These are phyloP conservation scores for Jaapia argillacea DNA, from an alignment of 768 basidiomycete genomes.

Conservation along the genomic window DNA sequence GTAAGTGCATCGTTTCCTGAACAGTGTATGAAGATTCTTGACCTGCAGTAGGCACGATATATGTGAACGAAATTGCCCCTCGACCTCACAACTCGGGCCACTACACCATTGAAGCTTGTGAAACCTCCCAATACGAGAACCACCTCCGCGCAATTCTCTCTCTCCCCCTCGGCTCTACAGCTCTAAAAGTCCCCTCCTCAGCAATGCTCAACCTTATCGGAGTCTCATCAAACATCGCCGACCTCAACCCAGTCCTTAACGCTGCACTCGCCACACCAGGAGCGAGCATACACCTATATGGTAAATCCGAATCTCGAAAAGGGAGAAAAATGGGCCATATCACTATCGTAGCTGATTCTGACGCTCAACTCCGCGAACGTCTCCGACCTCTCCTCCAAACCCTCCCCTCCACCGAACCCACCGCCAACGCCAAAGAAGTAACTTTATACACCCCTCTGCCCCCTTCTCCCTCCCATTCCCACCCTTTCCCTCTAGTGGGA, in stretches of 20 bases:
- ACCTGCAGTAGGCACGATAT: conserved; percentile 46
- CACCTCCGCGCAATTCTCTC: conserved; percentile 91
- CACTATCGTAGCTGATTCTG: conserved; percentile 76
- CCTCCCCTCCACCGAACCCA: conserved; percentile 36
- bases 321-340: conserved; percentile 98
- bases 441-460: conserved; percentile 40
- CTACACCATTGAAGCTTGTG: conserved; percentile 96
- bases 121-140: conserved; percentile 95
- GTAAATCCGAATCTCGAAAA: conserved; percentile 82
- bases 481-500: conserved; percentile 69
- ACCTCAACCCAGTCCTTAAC: conserved; percentile 45
- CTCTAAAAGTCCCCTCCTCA: conserved; percentile 76
- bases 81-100: conserved; percentile 98
- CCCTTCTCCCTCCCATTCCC: conserved; percentile 40
- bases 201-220: conserved; percentile 96
- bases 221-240: conserved; percentile 51
- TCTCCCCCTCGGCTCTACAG: conserved; percentile 82
- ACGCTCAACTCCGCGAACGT: conserved; percentile 58
- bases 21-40: not conserved
- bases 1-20: conserved; percentile 29
- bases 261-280: conserved; percentile 64
- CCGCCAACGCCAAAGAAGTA: conserved; percentile 29
- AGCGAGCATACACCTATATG: conserved; percentile 82
- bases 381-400: conserved; percentile 68
- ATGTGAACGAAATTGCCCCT: conserved; percentile 95